A percentile compares a stretch with the other conserved stretches of the same genome.
phyloP scores from a whole-genome alignment of 2,329 filamentous ascomycete species.

The Hypoxylon sp. region DNA sequence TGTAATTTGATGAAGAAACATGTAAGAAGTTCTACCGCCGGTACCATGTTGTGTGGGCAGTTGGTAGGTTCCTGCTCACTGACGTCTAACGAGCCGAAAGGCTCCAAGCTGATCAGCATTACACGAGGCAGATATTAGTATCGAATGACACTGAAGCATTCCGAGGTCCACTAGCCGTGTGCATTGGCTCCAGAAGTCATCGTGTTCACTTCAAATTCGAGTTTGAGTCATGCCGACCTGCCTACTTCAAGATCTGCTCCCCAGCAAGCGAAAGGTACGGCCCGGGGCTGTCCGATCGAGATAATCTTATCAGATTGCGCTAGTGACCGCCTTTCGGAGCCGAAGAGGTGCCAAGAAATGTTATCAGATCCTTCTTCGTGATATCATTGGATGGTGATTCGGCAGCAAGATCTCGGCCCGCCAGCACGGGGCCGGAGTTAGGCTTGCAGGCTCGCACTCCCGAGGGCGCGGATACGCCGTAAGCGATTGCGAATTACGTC shows the following conservation, averaged over 20 bases:
- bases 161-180: neutral
- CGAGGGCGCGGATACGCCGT: neutral
- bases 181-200: neutral
- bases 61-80: neutral
- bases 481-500: neutral
- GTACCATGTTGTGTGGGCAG: no score
- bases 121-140: neutral
- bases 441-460: conserved; percentile 1
- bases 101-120: neutral
- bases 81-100: neutral
- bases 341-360: conserved; percentile 11
- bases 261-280: neutral
- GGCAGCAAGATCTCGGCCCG: neutral
- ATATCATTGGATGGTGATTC: conserved; percentile 8
- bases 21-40: no score
- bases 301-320: conserved; percentile 32
- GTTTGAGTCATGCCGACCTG: neutral
- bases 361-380: conserved; percentile 21
- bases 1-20: no score
- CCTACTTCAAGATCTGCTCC: neutral
- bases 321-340: conserved; percentile 7
- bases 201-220: neutral
- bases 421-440: conserved; percentile 1
- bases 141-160: neutral
- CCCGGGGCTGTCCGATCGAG: no score